These are phyloP conservation scores for Boletus hoseneyae DNA, from an alignment of 1,284 basidiomycete genomes.

Conservation along the genomic window DNA sequence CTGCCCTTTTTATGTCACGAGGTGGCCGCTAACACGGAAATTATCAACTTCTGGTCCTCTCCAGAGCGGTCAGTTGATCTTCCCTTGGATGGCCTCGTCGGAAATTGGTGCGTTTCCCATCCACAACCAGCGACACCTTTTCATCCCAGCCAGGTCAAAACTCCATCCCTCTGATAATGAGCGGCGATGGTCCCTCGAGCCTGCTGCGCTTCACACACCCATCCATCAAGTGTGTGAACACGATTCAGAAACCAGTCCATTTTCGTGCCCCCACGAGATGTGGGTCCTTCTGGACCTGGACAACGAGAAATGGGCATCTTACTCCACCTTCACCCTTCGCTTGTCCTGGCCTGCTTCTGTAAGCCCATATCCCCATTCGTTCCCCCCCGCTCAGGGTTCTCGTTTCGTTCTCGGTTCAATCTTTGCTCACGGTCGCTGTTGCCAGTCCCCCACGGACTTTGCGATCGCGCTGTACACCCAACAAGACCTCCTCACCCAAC, in stretches of 20 bases:
- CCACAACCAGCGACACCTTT: conserved; percentile 16
- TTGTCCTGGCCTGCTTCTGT: conserved; percentile 68
- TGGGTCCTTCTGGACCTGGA: conserved; percentile 58
- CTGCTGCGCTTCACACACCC: conserved; percentile 43
- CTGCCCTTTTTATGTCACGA: conserved; percentile 27
- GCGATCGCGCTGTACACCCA: conserved; percentile 39
- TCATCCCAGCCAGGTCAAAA: conserved; percentile 28
- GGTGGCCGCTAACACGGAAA: conserved; percentile 59
- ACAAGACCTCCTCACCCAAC: conserved; percentile 15
- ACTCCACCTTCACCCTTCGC: conserved; percentile 55
- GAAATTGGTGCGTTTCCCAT: conserved; percentile 38
- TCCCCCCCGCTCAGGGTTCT: background rate
- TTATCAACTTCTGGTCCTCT: conserved; percentile 51
- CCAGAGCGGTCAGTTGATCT: conserved; percentile 23
- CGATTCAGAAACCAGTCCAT: conserved; percentile 17
- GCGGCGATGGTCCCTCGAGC: conserved; percentile 36
- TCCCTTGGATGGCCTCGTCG: conserved; percentile 25
- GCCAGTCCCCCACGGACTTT: conserved; percentile 45
- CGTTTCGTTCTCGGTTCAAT: no score
- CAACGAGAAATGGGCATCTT: conserved; percentile 40
- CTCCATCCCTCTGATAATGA: conserved; percentile 31
- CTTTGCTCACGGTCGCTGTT: background rate
- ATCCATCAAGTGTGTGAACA: conserved; percentile 35
- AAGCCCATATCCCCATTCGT: conserved; percentile 21
- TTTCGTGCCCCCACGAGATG: conserved; percentile 47